These are phyloP conservation scores for Primulina eburnea DNA, from an alignment of 257 asterid genomes.

Conservation along the genomic window DNA sequence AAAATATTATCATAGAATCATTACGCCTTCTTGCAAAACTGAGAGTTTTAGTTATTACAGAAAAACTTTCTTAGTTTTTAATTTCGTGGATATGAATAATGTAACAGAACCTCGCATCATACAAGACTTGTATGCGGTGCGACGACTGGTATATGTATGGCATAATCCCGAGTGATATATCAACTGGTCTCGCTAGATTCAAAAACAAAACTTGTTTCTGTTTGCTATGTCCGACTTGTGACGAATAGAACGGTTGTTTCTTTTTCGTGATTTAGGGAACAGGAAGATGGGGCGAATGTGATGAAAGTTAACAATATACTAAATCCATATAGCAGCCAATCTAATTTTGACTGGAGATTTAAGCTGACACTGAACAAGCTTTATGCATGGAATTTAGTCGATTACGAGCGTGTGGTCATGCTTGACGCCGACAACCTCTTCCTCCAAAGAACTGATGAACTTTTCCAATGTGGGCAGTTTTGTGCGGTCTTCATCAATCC, in stretches of 20 bases:
- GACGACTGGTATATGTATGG: no score
- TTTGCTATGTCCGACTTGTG: not conserved
- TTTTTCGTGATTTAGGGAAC: slow-evolving; percentile 34
- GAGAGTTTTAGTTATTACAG: no score
- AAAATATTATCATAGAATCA: no score
- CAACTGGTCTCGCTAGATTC: not conserved
- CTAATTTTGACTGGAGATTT: slow-evolving; percentile 62
- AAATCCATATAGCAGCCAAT: slow-evolving; percentile 56
- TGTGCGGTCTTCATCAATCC: slow-evolving; percentile 95
- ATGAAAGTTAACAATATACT: slow-evolving; percentile 61
- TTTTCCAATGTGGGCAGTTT: slow-evolving; percentile 86
- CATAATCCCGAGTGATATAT: no score
- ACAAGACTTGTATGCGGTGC: no score
- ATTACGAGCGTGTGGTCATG: slow-evolving; percentile 81
- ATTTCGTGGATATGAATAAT: no score
- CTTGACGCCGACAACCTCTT: slow-evolving; percentile 92
- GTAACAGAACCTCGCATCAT: no score
- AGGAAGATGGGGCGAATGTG: slow-evolving; percentile 78
- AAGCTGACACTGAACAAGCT: slow-evolving; percentile 75
- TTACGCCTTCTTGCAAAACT: not conserved
- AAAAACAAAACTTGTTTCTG: not conserved
- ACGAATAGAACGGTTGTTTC: not conserved
- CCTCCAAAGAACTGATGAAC: slow-evolving; percentile 66
- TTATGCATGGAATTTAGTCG: slow-evolving; percentile 85
- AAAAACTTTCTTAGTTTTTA: no score